A percentile compares a stretch with the other conserved stretches of the same genome.
These are phyloP conservation scores for Suhomyces canberraensis DNA, from an alignment of 805 yeast species.

Conservation along the genomic window DNA sequence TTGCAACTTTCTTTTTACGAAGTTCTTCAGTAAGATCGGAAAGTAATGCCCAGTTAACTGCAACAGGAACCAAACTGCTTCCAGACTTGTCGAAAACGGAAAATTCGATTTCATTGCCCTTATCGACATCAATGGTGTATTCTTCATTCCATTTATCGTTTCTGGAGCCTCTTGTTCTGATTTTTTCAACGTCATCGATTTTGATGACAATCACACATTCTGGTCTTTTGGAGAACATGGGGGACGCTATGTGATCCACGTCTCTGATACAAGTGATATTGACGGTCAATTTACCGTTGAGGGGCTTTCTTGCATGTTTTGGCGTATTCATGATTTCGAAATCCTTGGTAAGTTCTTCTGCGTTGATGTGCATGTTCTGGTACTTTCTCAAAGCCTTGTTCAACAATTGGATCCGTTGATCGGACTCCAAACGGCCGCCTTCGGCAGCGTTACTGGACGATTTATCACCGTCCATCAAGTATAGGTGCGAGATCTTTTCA, in stretches of 20 bases:
- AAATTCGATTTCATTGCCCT: conserved; percentile 88
- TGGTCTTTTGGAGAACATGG: conserved; percentile 72
- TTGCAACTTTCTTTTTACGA: conserved; percentile 82
- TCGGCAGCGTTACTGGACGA: conserved; percentile 84
- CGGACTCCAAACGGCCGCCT: conserved; percentile 79
- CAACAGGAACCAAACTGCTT: conserved; percentile 75
- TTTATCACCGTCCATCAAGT: conserved; percentile 88
- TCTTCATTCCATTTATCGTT: conserved; percentile 82
- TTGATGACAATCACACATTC: conserved; percentile 77
- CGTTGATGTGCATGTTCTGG: conserved; percentile 78
- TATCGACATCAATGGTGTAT: conserved; percentile 76
- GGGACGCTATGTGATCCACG: conserved; percentile 88
- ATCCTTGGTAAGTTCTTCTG: conserved; percentile 61
- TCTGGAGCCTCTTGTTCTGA: conserved; percentile 70
- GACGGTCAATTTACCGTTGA: conserved; percentile 75
- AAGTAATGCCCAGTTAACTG: conserved; percentile 84
- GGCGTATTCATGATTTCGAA: conserved; percentile 66
- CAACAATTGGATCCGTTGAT: conserved; percentile 78
- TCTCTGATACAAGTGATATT: conserved; percentile 78
- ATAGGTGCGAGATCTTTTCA: conserved; percentile 80
- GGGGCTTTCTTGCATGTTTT: conserved; percentile 74
- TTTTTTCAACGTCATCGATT: conserved; percentile 84
- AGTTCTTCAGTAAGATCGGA: conserved; percentile 93
- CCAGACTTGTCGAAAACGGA: conserved; percentile 81
- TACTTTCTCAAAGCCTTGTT: conserved; percentile 82